These are phyloP conservation scores for Zygosaccharomyces pseudobailii DNA, from an alignment of 1,139 yeast species.

Conservation along the genomic window DNA sequence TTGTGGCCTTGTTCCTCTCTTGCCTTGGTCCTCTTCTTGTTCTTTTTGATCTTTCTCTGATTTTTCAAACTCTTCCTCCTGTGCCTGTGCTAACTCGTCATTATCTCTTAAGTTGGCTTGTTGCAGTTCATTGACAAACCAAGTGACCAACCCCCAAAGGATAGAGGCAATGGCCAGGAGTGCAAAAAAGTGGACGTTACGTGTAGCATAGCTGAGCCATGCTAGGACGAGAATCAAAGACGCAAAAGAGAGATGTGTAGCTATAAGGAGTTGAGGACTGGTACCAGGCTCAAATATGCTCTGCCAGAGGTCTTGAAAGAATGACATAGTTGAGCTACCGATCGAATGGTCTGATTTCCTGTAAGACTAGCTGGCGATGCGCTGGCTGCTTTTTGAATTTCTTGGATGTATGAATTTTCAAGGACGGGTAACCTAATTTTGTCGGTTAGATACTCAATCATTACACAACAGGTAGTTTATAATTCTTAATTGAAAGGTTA, in stretches of 20 bases:
- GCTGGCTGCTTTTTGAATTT: not conserved
- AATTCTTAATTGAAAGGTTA: too few relatives aligned
- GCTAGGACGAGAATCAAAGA: conserved; percentile 50
- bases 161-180: conserved; percentile 63
- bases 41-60: not conserved
- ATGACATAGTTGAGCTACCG: conserved; percentile 24
- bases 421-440: not conserved
- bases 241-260: conserved; percentile 69
- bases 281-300: conserved; percentile 94
- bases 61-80: conserved; percentile 13
- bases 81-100: conserved; percentile 34
- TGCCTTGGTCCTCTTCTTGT: not conserved
- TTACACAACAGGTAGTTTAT: too few relatives aligned
- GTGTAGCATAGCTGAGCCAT: conserved; percentile 59
- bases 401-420: not conserved
- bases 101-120: conserved; percentile 43
- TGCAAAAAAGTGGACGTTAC: conserved; percentile 69
- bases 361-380: not conserved
- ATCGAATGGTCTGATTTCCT: not conserved
- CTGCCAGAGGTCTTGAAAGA: conserved; percentile 75
- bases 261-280: conserved; percentile 76
- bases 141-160: conserved; percentile 74
- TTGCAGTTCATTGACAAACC: conserved; percentile 79
- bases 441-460: too few relatives aligned
- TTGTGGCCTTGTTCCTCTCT: not conserved